phyloP scores from a whole-genome alignment of 2,329 filamentous ascomycete genomes.

The Aspergillus aculeatus region DNA sequence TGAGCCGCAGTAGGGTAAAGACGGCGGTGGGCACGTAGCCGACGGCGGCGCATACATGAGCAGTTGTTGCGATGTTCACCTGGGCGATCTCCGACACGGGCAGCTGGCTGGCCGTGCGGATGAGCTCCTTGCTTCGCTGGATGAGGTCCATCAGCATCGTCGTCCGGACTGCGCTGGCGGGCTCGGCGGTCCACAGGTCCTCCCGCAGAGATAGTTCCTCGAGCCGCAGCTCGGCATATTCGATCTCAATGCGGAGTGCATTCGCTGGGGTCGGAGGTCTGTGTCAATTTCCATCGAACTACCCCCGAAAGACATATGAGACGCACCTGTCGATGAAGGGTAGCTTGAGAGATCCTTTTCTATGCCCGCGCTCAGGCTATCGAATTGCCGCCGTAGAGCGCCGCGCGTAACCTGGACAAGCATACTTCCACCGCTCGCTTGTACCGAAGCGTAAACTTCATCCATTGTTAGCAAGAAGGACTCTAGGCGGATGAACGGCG shows the following conservation, averaged over 20 bases:
- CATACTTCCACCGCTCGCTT: conserved; percentile 13
- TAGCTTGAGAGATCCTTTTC: conserved; percentile 11
- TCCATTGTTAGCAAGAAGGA: conserved; percentile 22
- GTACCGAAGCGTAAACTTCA: conserved; percentile 19
- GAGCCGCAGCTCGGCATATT: conserved; percentile 20
- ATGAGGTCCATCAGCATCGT: conserved; percentile 22
- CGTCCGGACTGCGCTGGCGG: conserved; percentile 15
- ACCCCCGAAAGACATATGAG: neutral
- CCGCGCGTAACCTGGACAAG: conserved; percentile 9
- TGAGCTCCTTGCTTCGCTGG: conserved; percentile 20
- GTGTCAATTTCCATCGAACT: neutral
- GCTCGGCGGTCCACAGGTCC: conserved; percentile 21
- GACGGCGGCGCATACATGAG: neutral
- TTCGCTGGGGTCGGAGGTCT: conserved; percentile 11
- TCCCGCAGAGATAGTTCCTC: conserved; percentile 22
- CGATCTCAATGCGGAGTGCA: conserved; percentile 18
- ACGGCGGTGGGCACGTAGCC: conserved; percentile 1
- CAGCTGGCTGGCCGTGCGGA: conserved; percentile 7
- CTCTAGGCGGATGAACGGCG: conserved; percentile 20
- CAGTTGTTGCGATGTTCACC: neutral
- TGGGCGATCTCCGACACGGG: conserved; percentile 1
- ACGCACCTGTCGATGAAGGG: conserved; percentile 15
- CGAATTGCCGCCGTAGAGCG: conserved; percentile 18
- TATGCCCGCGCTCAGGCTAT: conserved; percentile 8
- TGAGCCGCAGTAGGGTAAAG: neutral